Evolutionary conservation across 176 grass and related monocot species (phyloP).

Genomic region (Bothriochloa decipiens): DNA sequence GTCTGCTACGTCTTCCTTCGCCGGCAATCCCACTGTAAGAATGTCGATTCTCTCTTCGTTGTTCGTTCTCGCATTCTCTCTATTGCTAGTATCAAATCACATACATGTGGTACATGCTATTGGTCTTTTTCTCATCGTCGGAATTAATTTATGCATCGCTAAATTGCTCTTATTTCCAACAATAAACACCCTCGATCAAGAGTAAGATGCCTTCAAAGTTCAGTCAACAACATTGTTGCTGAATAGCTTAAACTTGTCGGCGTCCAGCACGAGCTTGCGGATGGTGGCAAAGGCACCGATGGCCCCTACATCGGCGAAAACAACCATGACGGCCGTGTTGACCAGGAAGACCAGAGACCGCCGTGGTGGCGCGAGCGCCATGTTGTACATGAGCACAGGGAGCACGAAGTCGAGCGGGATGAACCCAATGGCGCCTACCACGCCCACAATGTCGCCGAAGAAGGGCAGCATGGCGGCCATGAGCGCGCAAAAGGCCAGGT

Average conservation of each 20-base stretch:
- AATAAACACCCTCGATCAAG: neutral
- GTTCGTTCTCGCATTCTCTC: no score
- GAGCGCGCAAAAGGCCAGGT: slow-evolving; percentile 66
- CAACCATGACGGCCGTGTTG: slow-evolving; percentile 73
- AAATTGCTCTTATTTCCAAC: no score
- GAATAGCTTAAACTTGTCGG: slow-evolving; percentile 81
- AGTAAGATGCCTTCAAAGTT: neutral
- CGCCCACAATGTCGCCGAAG: slow-evolving; percentile 82
- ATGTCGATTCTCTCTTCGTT: no score
- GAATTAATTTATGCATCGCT: no score
- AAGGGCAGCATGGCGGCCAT: slow-evolving; percentile 87
- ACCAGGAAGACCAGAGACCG: slow-evolving; percentile 45
- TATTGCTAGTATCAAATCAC: no score
- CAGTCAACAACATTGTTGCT: slow-evolving; percentile 82
- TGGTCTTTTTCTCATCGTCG: no score
- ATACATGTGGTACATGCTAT: no score
- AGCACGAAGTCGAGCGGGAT: slow-evolving; percentile 90
- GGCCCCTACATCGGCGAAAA: slow-evolving; percentile 72
- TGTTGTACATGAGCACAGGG: slow-evolving; percentile 88
- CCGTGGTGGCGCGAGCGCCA: slow-evolving; percentile 55
- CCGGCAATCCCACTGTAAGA: no score
- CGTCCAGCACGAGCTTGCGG: slow-evolving; percentile 79
- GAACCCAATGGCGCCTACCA: slow-evolving; percentile 80
- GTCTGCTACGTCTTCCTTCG: no score
- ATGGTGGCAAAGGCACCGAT: slow-evolving; percentile 86